Evolutionary conservation across 139 green algal genomes (phyloP).

Genomic region (Diplosphaera chodatii): DNA sequence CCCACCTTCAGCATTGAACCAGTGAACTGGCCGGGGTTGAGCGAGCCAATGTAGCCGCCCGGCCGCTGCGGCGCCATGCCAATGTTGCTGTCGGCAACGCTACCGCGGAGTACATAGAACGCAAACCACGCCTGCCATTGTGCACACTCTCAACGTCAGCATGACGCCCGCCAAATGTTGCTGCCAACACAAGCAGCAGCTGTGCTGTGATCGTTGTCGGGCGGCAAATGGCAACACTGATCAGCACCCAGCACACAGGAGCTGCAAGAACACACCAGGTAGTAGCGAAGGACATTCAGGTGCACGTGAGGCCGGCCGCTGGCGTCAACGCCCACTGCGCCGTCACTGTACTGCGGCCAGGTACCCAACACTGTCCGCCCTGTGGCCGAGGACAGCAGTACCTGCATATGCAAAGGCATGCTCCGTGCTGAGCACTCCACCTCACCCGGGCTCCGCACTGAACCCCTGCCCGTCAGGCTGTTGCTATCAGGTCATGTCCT

Average conservation of each 20-base stretch:
- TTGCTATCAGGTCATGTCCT: no score
- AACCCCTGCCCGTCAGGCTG: no score
- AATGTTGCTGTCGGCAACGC: constrained; percentile 3
- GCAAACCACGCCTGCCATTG: constrained; percentile 48
- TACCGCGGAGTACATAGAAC: constrained; percentile 69
- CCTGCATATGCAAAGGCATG: no score
- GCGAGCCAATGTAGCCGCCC: constrained; percentile 1
- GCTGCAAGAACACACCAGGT: constrained; percentile 33
- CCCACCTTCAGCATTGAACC: constrained; percentile 22
- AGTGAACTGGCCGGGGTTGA: not conserved
- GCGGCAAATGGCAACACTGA: no score
- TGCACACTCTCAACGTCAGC: no score
- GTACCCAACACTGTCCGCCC: constrained; percentile 38
- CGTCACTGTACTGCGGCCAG: constrained; percentile 70
- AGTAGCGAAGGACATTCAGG: constrained; percentile 66
- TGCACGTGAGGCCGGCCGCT: constrained; percentile 33
- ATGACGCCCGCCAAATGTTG: no score
- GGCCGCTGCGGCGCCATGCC: not conserved
- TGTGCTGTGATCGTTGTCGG: no score
- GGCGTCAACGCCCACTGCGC: constrained; percentile 14
- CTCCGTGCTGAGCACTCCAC: no score
- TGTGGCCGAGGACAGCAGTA: constrained; percentile 4
- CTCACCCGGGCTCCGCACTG: no score
- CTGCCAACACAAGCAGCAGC: no score
- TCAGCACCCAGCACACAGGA: no score